Base-by-base conservation (phyloP, 2,329 filamentous ascomycete genomes). In the Phoma sp. region DNA sequence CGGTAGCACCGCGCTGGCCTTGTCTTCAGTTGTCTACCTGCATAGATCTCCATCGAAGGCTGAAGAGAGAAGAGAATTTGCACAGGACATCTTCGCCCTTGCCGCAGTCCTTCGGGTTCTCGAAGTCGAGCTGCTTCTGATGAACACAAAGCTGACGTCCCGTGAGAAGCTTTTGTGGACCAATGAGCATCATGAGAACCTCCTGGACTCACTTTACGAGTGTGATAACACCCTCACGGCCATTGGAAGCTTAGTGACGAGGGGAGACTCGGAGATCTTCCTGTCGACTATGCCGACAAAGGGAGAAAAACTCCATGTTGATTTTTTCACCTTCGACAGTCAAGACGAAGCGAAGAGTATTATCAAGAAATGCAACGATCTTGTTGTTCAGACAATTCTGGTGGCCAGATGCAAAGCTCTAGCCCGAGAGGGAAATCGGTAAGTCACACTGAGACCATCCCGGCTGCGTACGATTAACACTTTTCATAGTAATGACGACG, bases 151-250 rank as follows among this genome's bases (percentile, higher is more conserved):
- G 23, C 23, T 5, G 23, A 25, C n/a, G n/a, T n/a, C n/a, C n/a
- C n/a, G n/a, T n/a, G 23, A 26, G 17, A 17, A 40, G 21, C 32
- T 29, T 1, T 36, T 49, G 39, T 49, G 51, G 51, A 45, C 32
- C 32, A 39, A 15, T 4, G 21, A 42, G 4, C 51, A 53, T 25
- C 12, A 33, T 7, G 5, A 43, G 7, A 39, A 26, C 7, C 20
- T 53, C 12, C 21, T 21, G 14, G 10, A 7, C 21, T 43, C 32
- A 7, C 29, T 43, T 14, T 17, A 23, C 1, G 21, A 43, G 30
- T 53, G 38, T 20, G 30, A 39, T n/a, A n/a, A n/a, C n/a, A n/a
- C n/a, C n/a, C n/a, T n/a, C n/a, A n/a, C n/a, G n/a, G n/a, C n/a
- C n/a, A n/a, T n/a, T n/a, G n/a, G n/a, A n/a, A n/a, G n/a, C n/a